Percentiles rank a stretch among this genome's conserved stretches.
phyloP scores from a whole-genome alignment of 2,329 filamentous ascomycete species.

The Didymosphaeria variabile region DNA sequence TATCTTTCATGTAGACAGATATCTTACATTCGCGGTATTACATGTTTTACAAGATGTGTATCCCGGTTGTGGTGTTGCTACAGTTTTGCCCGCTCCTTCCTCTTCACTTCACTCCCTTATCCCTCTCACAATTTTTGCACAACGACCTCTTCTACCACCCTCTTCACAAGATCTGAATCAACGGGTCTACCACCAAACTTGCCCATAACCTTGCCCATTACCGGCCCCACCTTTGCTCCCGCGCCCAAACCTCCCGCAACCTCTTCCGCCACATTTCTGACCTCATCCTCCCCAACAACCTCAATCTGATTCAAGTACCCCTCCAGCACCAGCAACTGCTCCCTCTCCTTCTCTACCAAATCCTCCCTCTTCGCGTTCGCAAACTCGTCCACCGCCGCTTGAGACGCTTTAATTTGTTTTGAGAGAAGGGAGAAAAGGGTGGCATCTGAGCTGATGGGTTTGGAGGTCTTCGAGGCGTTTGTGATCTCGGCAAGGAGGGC shows the following conservation, averaged over 20 bases:
- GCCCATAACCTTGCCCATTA: constrained; percentile 67
- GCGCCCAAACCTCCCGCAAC: constrained; percentile 62
- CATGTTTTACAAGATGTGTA: not conserved
- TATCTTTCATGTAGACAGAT: constrained; percentile 5
- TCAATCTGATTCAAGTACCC: constrained; percentile 70
- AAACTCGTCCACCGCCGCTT: constrained; percentile 71
- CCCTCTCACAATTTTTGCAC: not conserved
- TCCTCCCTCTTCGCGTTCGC: constrained; percentile 70
- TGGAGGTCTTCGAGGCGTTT: constrained; percentile 77
- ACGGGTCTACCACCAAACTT: constrained; percentile 70
- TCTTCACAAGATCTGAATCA: constrained; percentile 68
- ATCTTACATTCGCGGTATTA: constrained; percentile 2
- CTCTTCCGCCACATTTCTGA: constrained; percentile 62
- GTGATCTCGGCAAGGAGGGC: constrained; percentile 73
- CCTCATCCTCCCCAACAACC: constrained; percentile 66
- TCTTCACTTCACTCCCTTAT: not conserved
- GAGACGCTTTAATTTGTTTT: constrained; percentile 66
- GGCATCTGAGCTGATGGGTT: constrained; percentile 74
- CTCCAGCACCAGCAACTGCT: constrained; percentile 70
- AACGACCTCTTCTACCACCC: constrained; percentile 62
- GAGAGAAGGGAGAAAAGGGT: constrained; percentile 74
- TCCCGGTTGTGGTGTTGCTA: not conserved
- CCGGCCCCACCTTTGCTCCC: constrained; percentile 64
- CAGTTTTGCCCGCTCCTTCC: too few species aligned
- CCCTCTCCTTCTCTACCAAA: constrained; percentile 74